These are phyloP conservation scores for Dalechampia spathulata DNA, from an alignment of 441 rosid species.

Conservation along the genomic window DNA sequence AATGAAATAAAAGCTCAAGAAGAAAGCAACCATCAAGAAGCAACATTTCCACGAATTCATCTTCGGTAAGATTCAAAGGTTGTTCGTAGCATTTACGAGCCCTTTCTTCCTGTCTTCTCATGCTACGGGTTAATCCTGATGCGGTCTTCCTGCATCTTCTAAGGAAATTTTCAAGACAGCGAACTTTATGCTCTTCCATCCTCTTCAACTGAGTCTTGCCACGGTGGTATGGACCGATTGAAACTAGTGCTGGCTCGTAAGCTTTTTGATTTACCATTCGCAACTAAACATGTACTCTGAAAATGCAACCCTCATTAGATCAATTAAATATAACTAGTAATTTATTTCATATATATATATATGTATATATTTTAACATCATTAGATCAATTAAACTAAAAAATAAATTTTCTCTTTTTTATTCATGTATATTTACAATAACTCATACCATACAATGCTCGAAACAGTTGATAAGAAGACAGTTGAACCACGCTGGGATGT, in stretches of 20 bases:
- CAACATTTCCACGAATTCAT: slow-evolving; percentile 22
- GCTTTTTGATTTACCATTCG: slow-evolving; percentile 2
- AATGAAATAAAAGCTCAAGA: slow-evolving; percentile 3
- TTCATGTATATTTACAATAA: too few species aligned
- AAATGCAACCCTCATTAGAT: too few species aligned
- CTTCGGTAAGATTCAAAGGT: background rate
- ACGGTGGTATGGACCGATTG: slow-evolving; percentile 17
- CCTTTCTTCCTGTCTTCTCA: background rate
- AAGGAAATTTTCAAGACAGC: background rate
- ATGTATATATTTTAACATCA: too few species aligned
- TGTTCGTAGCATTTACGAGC: background rate
- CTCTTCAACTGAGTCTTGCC: background rate
- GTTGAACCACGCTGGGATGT: too few species aligned
- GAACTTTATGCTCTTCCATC: slow-evolving; percentile 8
- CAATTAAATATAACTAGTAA: too few species aligned
- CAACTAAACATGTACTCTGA: background rate
- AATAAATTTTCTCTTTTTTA: too few species aligned
- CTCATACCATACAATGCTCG: too few species aligned
- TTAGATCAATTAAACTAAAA: too few species aligned
- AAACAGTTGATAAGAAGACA: too few species aligned
- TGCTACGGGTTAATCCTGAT: background rate
- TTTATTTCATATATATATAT: too few species aligned
- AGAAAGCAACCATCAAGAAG: slow-evolving; percentile 23
- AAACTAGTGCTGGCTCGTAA: slow-evolving; percentile 4
- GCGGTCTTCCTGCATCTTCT: background rate